A percentile compares a stretch with the other conserved stretches of the same genome.
These are phyloP conservation scores for Tagetes patula DNA, from an alignment of 129 eudicot genomes.

Conservation along the genomic window DNA sequence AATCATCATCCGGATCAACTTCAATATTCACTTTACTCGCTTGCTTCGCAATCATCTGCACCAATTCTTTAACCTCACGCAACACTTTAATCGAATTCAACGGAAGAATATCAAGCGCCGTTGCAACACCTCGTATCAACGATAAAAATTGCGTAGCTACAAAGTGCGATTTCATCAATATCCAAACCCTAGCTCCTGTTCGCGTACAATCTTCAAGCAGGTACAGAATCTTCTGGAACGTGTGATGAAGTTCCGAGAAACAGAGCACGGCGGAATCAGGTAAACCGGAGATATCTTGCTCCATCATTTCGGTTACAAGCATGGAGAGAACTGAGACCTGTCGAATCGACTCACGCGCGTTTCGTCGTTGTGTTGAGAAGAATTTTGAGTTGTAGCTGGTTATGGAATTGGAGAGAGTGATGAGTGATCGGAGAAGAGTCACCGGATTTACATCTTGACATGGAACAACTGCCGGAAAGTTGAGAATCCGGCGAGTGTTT, in stretches of 20 bases:
- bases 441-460: slow-evolving; percentile 57
- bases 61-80: slow-evolving; percentile 55
- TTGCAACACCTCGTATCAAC: slow-evolving; percentile 44
- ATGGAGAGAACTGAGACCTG: slow-evolving; percentile 47
- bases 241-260: slow-evolving; percentile 67
- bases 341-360: slow-evolving; percentile 60
- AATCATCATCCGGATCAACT: slow-evolving; percentile 53
- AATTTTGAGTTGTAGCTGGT: slow-evolving; percentile 28
- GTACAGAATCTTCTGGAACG: slow-evolving; percentile 56
- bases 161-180: slow-evolving; percentile 57
- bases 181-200: slow-evolving; percentile 42
- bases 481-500: slow-evolving; percentile 73
- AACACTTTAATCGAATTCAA: slow-evolving; percentile 34
- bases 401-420: slow-evolving; percentile 46
- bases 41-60: slow-evolving; percentile 64
- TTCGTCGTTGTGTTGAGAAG: slow-evolving; percentile 49
- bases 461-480: slow-evolving; percentile 79
- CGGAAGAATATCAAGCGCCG: slow-evolving; percentile 74
- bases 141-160: slow-evolving; percentile 51
- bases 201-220: slow-evolving; percentile 67
- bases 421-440: slow-evolving; percentile 63
- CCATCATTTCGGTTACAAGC: slow-evolving; percentile 55
- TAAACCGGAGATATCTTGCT: slow-evolving; percentile 3
- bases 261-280: slow-evolving; percentile 44
- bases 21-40: slow-evolving; percentile 49